Conservation (phyloP, 257 asterid genomes). For the Rehmannia glutinosa region DNA sequence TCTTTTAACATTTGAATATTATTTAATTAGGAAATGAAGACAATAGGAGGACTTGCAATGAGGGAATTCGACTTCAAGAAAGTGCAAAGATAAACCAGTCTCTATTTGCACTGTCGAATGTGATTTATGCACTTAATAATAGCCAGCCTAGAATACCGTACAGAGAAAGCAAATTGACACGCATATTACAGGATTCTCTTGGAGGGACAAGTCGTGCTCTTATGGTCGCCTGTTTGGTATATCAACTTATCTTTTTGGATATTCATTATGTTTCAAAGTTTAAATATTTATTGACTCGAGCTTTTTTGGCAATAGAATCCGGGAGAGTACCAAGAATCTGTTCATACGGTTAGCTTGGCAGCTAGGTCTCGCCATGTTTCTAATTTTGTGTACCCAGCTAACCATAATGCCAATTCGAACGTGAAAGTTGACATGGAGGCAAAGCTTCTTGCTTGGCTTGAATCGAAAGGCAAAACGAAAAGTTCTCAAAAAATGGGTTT, state of each 20-base stretch:
- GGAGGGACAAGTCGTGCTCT: slow-evolving; percentile 87
- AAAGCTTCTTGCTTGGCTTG: slow-evolving; percentile 80
- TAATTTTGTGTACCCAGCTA: slow-evolving; percentile 43
- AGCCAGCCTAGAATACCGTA: slow-evolving; percentile 61
- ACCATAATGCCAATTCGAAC: slow-evolving; percentile 43
- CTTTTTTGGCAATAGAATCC: slow-evolving; percentile 59
- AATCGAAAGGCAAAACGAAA: slow-evolving; percentile 75
- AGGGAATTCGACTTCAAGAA: slow-evolving; percentile 89
- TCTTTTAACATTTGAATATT: slow-evolving; percentile 7
- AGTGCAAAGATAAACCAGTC: slow-evolving; percentile 91
- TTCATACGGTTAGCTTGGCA: slow-evolving; percentile 86
- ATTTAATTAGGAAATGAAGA: slow-evolving; percentile 72
- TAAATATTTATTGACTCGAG: neutral
- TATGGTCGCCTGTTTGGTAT: slow-evolving; percentile 92
- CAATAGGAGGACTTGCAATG: slow-evolving; percentile 69
- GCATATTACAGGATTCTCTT: slow-evolving; percentile 91
- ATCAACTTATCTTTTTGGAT: neutral
- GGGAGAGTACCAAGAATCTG: slow-evolving; percentile 87
- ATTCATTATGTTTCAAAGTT: neutral
- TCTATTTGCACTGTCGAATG: slow-evolving; percentile 85
- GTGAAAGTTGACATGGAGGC: slow-evolving; percentile 77
- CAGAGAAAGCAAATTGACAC: slow-evolving; percentile 89
- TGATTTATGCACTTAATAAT: slow-evolving; percentile 77
- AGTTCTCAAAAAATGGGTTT: slow-evolving; percentile 45
- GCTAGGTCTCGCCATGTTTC: slow-evolving; percentile 83